Evolutionary conservation across 306 rosid species (phyloP), one percentile per base, ranked within the genome.

Genomic region (Vigna mungo): DNA sequence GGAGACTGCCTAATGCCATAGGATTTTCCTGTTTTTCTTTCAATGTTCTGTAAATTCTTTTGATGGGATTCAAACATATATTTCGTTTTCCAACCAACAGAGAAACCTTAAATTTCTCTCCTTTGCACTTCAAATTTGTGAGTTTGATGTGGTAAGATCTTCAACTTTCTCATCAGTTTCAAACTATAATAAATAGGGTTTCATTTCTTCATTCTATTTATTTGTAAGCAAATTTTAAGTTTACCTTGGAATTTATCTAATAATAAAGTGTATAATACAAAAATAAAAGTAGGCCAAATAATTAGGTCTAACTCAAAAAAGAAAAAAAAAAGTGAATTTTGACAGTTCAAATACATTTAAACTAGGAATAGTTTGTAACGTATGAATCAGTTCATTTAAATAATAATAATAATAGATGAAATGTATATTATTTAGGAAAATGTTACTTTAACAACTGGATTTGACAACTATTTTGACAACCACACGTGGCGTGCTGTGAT

Each of bases 1-100:
- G 74, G 53, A 61, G 83, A 83, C 17, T 18, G 48, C 7, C 30
- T 58, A 14, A 14, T 78, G 54, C 80, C 83, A 5, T 79, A 74
- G 65, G 21, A 74, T 20, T 23, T n/a, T 68, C 13, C 9, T 9
- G 12, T 49, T 27, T 15, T n/a, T 49, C n/a, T 15, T 25, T 14
- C 3, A 12, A 17, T 64, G 51, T 65, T 17, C 0, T 13, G 16
- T 17, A 21, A n/a, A 17, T 52, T 21, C 10, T 5, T 37, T n/a
- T 3, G 0, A 1, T 36, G 37, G 18, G 10, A 17, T 62, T 7
- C 25, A 6, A 0, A 37, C 20, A 9, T 6, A 15, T 15, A 13
- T 12, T 15, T 63, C 49, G 0, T 64, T 36, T 14, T 62, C 30
- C 49, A 64, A 27, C 37, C 36, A 27, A 60, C 12, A 15, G 6